Evolutionary conservation across 805 yeast genomes (phyloP).

Genomic region (Schizosaccharomyces osmophilus): DNA sequence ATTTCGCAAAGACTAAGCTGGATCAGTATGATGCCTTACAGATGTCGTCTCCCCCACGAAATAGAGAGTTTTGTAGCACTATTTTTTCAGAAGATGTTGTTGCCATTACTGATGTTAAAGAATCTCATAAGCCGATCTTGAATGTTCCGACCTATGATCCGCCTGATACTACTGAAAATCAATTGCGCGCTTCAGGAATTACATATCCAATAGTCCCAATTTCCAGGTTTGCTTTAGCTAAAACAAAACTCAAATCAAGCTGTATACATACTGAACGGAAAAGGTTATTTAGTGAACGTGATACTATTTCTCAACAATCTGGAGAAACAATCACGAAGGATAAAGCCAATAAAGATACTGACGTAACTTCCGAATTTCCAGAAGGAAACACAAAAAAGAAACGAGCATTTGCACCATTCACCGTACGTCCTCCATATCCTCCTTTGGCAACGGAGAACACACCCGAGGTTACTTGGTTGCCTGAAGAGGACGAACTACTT

Average conservation of each 20-base stretch:
- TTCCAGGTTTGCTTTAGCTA: not conserved
- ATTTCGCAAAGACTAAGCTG: no score
- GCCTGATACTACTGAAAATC: conserved; percentile 2
- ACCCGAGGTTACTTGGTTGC: conserved; percentile 53
- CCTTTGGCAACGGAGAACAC: not conserved
- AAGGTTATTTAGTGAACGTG: conserved; percentile 10
- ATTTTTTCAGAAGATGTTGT: not conserved
- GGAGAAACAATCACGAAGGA: not conserved
- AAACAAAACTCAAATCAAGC: not conserved
- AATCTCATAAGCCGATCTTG: not conserved
- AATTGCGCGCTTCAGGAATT: not conserved
- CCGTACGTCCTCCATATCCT: not conserved
- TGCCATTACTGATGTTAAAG: not conserved
- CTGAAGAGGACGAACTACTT: conserved; percentile 67
- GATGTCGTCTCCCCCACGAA: not conserved
- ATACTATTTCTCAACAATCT: not conserved
- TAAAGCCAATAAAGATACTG: not conserved
- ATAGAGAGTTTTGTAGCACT: not conserved
- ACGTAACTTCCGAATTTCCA: no score
- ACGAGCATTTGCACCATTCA: not conserved
- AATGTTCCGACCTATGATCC: conserved; percentile 5
- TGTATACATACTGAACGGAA: conserved; percentile 13
- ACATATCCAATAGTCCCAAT: not conserved
- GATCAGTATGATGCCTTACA: no score
- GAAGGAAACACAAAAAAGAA: not conserved